A percentile compares a stretch with the other conserved stretches of the same genome.
Evolutionary conservation across 2,329 filamentous ascomycete genomes (phyloP).

Genomic region (Magnaporthiopsis rhizophila): DNA sequence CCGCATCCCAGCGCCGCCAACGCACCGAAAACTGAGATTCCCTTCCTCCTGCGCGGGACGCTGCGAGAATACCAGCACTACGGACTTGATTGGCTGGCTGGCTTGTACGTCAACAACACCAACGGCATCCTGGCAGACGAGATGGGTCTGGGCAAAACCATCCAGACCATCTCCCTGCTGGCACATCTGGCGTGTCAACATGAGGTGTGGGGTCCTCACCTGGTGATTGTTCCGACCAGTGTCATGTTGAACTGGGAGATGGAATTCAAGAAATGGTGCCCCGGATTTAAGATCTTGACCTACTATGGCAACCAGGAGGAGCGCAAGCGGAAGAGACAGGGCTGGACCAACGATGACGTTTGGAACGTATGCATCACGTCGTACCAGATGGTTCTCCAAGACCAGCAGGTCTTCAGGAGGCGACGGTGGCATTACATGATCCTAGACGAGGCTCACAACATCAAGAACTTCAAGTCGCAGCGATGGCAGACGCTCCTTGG

Average conservation of each 20-base stretch:
- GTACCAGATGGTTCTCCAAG: constrained; percentile 91
- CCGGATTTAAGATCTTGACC: constrained; percentile 93
- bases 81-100: constrained; percentile 94
- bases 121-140: constrained; percentile 97
- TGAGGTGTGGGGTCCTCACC: constrained; percentile 89
- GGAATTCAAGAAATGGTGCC: constrained; percentile 99
- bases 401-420: constrained; percentile 87
- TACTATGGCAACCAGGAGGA: constrained; percentile 96
- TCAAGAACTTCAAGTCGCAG: constrained; percentile 98
- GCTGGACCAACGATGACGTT: constrained; percentile 86
- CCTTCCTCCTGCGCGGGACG: constrained; percentile 76
- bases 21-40: constrained; percentile 60
- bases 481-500: constrained; percentile 92
- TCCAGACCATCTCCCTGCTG: constrained; percentile 90
- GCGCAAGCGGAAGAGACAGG: constrained; percentile 79
- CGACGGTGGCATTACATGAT: constrained; percentile 97
- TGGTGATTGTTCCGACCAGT: constrained; percentile 93
- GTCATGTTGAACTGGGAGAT: constrained; percentile 99
- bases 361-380: constrained; percentile 99
- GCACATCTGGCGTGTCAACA: constrained; percentile 88
- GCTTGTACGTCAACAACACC: constrained; percentile 82
- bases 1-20: constrained; percentile 22
- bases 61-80: constrained; percentile 94
- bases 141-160: constrained; percentile 97
- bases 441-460: constrained; percentile 96